phyloP scores from a whole-genome alignment of 108 stramenopile species.

The Cyclostephanos tholiformis region DNA sequence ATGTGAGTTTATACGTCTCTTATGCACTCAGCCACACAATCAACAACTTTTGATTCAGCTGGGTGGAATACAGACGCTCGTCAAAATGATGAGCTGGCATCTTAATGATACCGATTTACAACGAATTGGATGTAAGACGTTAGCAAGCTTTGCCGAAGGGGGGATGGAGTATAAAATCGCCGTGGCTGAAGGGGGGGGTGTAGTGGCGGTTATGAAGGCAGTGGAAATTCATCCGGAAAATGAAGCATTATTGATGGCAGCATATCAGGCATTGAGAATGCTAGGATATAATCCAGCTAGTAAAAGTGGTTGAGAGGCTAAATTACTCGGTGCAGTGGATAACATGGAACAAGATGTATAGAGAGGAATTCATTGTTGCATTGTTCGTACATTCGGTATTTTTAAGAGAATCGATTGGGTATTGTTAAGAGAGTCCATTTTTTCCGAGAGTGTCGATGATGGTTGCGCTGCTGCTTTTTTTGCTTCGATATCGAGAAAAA shows the following conservation, averaged over 20 bases:
- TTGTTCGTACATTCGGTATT: too few species aligned
- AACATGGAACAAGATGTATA: not conserved
- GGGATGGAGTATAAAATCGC: conserved; percentile 47
- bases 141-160: conserved; percentile 41
- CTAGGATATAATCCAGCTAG: conserved; percentile 34
- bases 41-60: conserved; percentile 27
- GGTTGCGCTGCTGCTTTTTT: too few species aligned
- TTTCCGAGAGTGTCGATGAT: too few species aligned
- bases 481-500: too few species aligned
- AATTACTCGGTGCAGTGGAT: not conserved
- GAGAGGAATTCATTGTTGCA: not conserved
- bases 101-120: conserved; percentile 32
- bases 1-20: conserved; percentile 51
- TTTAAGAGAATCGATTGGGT: too few species aligned
- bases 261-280: conserved; percentile 48
- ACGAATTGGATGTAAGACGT: conserved; percentile 30
- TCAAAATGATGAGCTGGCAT: conserved; percentile 31
- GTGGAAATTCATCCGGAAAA: conserved; percentile 51
- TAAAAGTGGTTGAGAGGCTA: not conserved
- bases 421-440: too few species aligned
- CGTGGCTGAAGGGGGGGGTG: conserved; percentile 45
- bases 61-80: conserved; percentile 32
- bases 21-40: conserved; percentile 31
- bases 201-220: conserved; percentile 52
- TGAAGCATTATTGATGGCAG: conserved; percentile 39